Evolutionary conservation across 352 stramenopile genomes (phyloP), one percentile per base, ranked within the genome.

Genomic region (Globisporangium ultimum): DNA sequence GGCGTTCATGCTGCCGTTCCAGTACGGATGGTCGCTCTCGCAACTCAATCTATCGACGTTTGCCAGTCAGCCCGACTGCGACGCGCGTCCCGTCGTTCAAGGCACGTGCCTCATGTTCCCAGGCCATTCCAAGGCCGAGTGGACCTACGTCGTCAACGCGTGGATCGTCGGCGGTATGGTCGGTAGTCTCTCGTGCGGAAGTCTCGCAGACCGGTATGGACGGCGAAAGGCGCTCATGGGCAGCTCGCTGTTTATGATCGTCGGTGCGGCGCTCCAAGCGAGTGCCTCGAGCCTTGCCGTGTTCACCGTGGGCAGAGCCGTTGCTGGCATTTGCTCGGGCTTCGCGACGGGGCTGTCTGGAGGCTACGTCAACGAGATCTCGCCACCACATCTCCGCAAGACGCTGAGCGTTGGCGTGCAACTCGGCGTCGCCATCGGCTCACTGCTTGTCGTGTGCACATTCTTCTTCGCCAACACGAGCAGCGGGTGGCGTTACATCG

Each of bases 51-150:
- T 80, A 24, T 69, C 68, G 1, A 67, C 75, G 21, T 87, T 81
- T 48, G 70, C 77, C 57, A 63, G 80, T 51, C 69, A 66, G 17
- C 50, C 51, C 11, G 65, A 65, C 40, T 88, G 78, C 40, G 52
- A 73, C 36, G 74, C 69, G 2, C 69, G 64, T 15, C 78, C 76
- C 4, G 68, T 87, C 1, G 55, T 47, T 9, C n/a, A 51, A 13
- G 74, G 66, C 42, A 77, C 66, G n/a, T 87, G 77, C 56, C 56
- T 87, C 24, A 78, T 87, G 65, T 88, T 89, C 55, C 71, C 79
- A 17, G 74, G 73, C 1, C 80, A 88, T 56, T 72, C 80, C 0
- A 62, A 70, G 9, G 58, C 60, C 6, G 56, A 89, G 41, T 91
- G 81, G 81, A 84, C 69, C 7, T 75, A 71, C 40, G 74, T 64